A percentile compares a stretch with the other conserved stretches of the same genome.
These are phyloP conservation scores for Ananas comosus DNA, from an alignment of 176 grass and related monocot species.

Conservation along the genomic window DNA sequence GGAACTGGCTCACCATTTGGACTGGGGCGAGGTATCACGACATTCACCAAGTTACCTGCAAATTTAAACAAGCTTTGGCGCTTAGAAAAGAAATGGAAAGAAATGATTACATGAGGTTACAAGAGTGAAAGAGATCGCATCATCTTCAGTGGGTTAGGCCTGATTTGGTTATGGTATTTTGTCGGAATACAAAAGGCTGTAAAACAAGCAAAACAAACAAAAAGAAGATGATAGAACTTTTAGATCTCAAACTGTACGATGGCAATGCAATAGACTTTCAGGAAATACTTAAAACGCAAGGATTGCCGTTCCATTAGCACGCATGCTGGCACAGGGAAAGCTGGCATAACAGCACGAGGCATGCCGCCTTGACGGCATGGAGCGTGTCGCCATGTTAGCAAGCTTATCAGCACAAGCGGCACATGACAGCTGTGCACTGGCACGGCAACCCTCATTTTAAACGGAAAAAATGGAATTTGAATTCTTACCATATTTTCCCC, in stretches of 20 bases:
- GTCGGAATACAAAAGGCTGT: constrained; percentile 61
- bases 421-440: too few relatives aligned
- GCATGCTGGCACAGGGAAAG: too few relatives aligned
- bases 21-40: constrained; percentile 76
- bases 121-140: constrained; percentile 16
- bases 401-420: too few relatives aligned
- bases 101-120: constrained; percentile 13
- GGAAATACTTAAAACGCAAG: too few relatives aligned
- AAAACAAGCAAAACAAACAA: constrained; percentile 44
- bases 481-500: constrained; percentile 67
- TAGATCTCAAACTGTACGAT: constrained; percentile 24
- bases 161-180: constrained; percentile 58
- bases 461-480: constrained; percentile 7
- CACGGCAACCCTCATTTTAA: constrained; percentile 5
- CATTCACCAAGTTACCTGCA: constrained; percentile 87
- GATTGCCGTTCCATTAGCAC: too few relatives aligned
- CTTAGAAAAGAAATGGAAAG: constrained; percentile 23
- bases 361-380: too few relatives aligned
- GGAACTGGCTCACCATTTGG: constrained; percentile 49
- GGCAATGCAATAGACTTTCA: too few relatives aligned
- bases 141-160: constrained; percentile 48
- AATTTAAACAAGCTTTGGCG: constrained; percentile 11
- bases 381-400: too few relatives aligned
- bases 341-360: too few relatives aligned
- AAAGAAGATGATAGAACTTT: constrained; percentile 58